These are phyloP conservation scores for Tieghemostelium lacteum DNA, from an alignment of 78 protist genomes.

Conservation along the genomic window DNA sequence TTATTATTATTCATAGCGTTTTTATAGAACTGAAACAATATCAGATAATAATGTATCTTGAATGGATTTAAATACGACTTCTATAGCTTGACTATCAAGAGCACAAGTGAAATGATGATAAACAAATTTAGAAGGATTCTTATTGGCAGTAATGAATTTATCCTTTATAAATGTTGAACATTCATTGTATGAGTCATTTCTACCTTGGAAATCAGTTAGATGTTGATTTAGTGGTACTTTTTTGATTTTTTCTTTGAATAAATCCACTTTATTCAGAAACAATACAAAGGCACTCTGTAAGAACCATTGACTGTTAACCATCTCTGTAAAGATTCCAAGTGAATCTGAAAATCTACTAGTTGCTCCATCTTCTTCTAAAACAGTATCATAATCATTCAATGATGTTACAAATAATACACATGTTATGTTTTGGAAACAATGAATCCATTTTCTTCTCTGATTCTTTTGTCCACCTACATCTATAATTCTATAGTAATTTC, in stretches of 20 bases:
- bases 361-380: conserved; percentile 75
- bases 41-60: conserved; percentile 23
- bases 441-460: conserved; percentile 95
- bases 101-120: conserved; percentile 87
- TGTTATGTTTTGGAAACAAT: conserved; percentile 89
- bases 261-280: conserved; percentile 88
- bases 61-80: conserved; percentile 77
- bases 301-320: conserved; percentile 87
- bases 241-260: conserved; percentile 88
- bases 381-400: conserved; percentile 79
- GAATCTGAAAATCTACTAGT: conserved; percentile 78
- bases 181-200: conserved; percentile 8
- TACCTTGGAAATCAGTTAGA: conserved; percentile 78
- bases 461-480: conserved; percentile 96
- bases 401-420: conserved; percentile 86
- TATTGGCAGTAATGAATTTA: conserved; percentile 14
- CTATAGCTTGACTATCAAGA: conserved; percentile 76
- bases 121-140: conserved; percentile 4
- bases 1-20: background rate
- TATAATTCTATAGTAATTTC: conserved; percentile 56
- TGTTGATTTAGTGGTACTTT: conserved; percentile 54
- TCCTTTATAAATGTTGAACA: conserved; percentile 44
- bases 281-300: conserved; percentile 69
- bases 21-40: conserved; percentile 16
- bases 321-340: conserved; percentile 79